Percentiles rank a stretch among this genome's conserved stretches.
Evolutionary conservation across 345 rosid species (phyloP).

Genomic region (Raphanus raphanistrum): DNA sequence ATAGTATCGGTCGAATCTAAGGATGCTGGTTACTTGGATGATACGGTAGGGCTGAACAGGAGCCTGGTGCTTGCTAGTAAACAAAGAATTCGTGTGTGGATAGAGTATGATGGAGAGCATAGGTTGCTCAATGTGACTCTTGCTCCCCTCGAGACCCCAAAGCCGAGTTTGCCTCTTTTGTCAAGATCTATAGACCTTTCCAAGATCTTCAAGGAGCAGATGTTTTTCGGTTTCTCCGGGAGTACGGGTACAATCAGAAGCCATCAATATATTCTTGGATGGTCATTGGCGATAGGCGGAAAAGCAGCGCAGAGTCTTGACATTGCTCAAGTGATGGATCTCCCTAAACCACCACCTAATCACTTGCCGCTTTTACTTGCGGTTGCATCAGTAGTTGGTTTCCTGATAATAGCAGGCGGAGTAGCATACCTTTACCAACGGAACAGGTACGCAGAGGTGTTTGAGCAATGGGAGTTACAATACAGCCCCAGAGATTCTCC

Average conservation of each 20-base stretch:
- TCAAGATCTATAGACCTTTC: neutral
- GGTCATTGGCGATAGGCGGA: neutral
- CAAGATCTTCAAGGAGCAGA: neutral
- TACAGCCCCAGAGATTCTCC: conserved; percentile 33
- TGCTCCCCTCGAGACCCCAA: neutral
- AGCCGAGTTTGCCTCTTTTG: neutral
- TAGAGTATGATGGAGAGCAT: neutral
- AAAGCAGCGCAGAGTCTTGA: neutral
- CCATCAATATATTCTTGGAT: neutral
- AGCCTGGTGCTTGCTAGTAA: neutral
- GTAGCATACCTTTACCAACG: neutral
- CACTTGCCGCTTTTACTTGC: neutral
- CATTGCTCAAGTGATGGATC: neutral
- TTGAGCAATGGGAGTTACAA: conserved; percentile 21
- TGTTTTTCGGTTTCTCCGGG: neutral
- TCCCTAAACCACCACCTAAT: neutral
- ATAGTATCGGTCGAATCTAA: neutral
- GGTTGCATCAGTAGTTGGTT: neutral
- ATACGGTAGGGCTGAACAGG: neutral
- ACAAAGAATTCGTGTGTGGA: neutral
- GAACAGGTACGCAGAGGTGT: neutral
- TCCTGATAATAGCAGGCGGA: conserved; percentile 2
- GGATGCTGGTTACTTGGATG: neutral
- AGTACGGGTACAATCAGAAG: neutral
- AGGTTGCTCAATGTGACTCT: neutral